Evolutionary conservation across 352 stramenopile genomes (phyloP), one percentile per base, ranked within the genome.

Genomic region (Globisporangium barbulae): DNA sequence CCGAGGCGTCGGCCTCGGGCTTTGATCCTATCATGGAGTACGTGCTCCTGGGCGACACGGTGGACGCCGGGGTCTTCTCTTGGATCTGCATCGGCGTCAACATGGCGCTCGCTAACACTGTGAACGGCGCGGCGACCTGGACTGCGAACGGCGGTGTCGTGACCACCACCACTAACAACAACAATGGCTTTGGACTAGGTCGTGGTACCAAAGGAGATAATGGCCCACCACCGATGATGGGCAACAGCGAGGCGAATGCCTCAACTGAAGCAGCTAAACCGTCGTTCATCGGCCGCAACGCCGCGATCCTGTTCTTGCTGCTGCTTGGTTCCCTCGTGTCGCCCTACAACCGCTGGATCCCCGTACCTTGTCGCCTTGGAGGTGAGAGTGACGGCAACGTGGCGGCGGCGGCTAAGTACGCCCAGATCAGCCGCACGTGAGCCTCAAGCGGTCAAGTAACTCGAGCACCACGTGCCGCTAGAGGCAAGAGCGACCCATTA

Each of bases 51-150:
- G 61, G 66, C 13, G 66, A 72, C 35, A 41, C 44, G 7, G 61
- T 69, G 25, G 61, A 65, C 1, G 66, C 68, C n/a, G 61, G 66
- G 25, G 41, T 69, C 42, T 72, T 63, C 49, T 41, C 61, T 6
- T 72, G 67, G 67, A 69, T 72, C 56, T 72, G 61, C 0, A 47
- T 72, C 19, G 61, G 61, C 30, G 44, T 72, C 31, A 63, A 69
- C 50, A 63, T 44, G 55, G 50, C 61, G 6, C 28, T 65, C 9
- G 33, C 35, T 1, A 53, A 59, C 10, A 22, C 5, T 15, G 57
- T 69, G 33, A 41, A 3, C 1, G 56, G 35, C 3, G 63, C 63
- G 2, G 57, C 39, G 39, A 65, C 57, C 5, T 25, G 64, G 19
- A 69, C 63, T 3, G 42, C 47, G 19, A 12, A 21, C 3, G 57